Conservation (phyloP, 148 eudicot genomes). For the Cornus controversa region DNA sequence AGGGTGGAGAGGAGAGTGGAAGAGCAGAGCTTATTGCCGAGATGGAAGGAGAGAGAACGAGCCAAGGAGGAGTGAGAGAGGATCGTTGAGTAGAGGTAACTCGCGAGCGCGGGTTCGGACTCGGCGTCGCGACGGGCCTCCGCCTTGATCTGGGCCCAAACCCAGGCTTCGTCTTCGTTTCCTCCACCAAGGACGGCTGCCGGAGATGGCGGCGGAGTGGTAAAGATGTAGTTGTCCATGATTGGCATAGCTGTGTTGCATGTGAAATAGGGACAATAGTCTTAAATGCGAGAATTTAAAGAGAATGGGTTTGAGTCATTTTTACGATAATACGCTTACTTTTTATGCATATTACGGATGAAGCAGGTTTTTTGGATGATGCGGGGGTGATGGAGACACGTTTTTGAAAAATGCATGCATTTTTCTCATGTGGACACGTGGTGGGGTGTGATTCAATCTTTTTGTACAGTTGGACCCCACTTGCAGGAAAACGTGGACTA, state of each 20-base stretch:
- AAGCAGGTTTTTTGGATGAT: no score
- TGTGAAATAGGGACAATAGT: not conserved
- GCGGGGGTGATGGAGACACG: no score
- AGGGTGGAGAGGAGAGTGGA: constrained; percentile 81
- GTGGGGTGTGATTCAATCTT: no score
- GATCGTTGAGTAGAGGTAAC: constrained; percentile 78
- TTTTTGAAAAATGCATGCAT: no score
- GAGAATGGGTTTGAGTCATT: no score
- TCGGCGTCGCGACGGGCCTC: constrained; percentile 87
- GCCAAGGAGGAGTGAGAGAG: constrained; percentile 71
- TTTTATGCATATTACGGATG: no score
- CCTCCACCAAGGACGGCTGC: constrained; percentile 11
- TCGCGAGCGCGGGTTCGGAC: constrained; percentile 75
- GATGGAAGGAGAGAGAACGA: constrained; percentile 74
- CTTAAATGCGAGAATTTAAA: no score
- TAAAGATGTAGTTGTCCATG: constrained; percentile 1
- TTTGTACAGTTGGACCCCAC: no score
- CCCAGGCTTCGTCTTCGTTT: constrained; percentile 48
- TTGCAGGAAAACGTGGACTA: no score
- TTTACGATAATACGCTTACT: no score
- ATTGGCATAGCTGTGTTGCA: constrained; percentile 13
- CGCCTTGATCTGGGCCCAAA: constrained; percentile 74
- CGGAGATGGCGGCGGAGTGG: not conserved
- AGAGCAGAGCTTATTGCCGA: constrained; percentile 82
- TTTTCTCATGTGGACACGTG: no score